phyloP scores from a whole-genome alignment of 305 asterid species.

The Andrographis paniculata region DNA sequence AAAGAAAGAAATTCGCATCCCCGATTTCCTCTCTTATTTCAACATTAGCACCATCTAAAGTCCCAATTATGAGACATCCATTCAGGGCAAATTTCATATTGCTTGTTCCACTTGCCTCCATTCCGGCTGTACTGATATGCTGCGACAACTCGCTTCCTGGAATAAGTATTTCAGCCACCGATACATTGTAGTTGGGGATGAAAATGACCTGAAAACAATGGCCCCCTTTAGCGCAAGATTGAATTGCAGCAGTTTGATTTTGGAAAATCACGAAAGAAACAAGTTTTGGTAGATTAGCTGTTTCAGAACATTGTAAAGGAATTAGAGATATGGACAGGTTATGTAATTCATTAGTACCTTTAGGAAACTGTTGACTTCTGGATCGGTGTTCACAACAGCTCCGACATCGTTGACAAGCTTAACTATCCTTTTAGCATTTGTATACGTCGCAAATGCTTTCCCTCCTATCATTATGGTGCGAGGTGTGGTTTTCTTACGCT shows the following conservation, averaged over 20 bases:
- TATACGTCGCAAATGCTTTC: constrained; percentile 97
- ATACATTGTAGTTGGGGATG: constrained; percentile 95
- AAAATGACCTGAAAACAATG: constrained; percentile 63
- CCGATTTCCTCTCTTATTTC: constrained; percentile 98
- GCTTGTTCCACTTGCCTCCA: constrained; percentile 99
- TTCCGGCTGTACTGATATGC: constrained; percentile 98
- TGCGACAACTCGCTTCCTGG: constrained; percentile 99
- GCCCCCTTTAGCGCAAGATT: not conserved
- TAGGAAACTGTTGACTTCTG: constrained; percentile 75
- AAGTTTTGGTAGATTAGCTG: not conserved
- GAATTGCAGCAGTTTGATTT: not conserved
- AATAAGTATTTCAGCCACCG: constrained; percentile 97
- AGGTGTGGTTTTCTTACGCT: constrained; percentile 69
- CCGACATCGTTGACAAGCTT: constrained; percentile 98
- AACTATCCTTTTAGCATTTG: constrained; percentile 94
- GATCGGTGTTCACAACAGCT: constrained; percentile 84
- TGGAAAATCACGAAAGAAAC: too few species aligned
- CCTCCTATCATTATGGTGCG: constrained; percentile 99
- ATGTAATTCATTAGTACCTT: too few species aligned
- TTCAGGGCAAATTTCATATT: constrained; percentile 98
- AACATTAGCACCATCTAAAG: constrained; percentile 97
- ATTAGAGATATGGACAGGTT: constrained; percentile 4
- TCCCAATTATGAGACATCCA: constrained; percentile 97
- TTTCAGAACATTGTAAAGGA: not conserved
- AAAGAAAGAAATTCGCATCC: constrained; percentile 79